Base-by-base conservation (phyloP, 2,329 filamentous ascomycete genomes). In the Aspergillus luchuensis region DNA sequence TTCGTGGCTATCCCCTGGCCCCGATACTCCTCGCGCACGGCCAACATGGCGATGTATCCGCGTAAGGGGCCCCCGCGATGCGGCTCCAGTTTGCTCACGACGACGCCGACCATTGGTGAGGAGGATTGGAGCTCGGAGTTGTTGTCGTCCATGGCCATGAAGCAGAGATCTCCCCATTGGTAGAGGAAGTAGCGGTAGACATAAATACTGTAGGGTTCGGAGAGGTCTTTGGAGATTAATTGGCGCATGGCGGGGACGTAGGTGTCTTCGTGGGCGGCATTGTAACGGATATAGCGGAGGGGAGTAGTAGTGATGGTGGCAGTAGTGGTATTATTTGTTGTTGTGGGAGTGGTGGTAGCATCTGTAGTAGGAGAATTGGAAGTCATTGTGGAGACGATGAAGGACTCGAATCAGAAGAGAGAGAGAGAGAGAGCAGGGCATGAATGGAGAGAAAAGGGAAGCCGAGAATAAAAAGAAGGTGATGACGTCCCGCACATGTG, bases 141-240 rank as follows among this genome's bases (percentile, higher is more conserved):
- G 11, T 36, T 36, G 63, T 90, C 82, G 48, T 84, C 80, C 64
- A 85, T 78, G 39, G 82, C 79, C 88, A 98, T 91, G 78, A 92
- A 98, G 78, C 95, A 99, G n/a, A 99, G 81, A 72, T 98, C 90
- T 5, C 91, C 91, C 95, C 95, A 99, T 84, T 98, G 92, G 74
- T 96, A 97, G 17, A 99, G 82, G 71, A 99, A 99, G 76, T 99
- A 99, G 33, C 95, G 88, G 77, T 98, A 99, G 60, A 99, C 95
- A 80, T 99, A 99, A 74, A 99, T 98, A 79, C 94, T 98, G 77
- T 99, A 99, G 1, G 95, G 95, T 77, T 99, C 95, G 68, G 94
- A 98, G 53, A 99, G 84, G 74, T 98, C 95, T 71, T 94, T 96
- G 48, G 93, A 95, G 71, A 99, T 99, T 72, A 99, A 81, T 59